Conservation (phyloP, 139 green algal species). For the Spirogloea muscicola region DNA sequence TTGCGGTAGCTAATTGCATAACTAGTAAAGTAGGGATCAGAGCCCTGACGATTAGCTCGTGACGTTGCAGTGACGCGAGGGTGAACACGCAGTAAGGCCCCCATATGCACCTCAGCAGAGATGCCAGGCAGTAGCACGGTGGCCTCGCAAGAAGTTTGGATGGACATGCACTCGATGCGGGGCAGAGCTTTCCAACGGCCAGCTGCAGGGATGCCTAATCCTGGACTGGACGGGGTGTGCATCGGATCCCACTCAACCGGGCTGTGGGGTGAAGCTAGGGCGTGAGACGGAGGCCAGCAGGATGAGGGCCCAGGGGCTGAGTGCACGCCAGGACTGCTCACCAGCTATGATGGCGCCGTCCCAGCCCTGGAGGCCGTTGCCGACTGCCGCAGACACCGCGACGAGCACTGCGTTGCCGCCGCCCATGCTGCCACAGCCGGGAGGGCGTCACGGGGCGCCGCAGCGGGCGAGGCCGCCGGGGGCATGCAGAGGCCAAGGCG, state of each 20-base stretch:
- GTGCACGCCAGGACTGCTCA: no score
- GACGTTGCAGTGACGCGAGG: not conserved
- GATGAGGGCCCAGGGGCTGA: no score
- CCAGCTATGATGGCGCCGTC: slow-evolving; percentile 29
- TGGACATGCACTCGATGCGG: no score
- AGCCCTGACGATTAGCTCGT: not conserved
- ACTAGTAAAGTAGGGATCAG: not conserved
- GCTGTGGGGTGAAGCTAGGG: not conserved
- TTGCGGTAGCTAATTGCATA: not conserved
- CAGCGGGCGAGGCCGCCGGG: no score
- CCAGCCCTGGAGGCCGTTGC: slow-evolving; percentile 28
- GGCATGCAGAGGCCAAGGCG: no score
- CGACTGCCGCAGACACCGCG: slow-evolving; percentile 17
- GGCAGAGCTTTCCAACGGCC: not conserved
- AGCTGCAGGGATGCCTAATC: not conserved
- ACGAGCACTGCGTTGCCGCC: slow-evolving; percentile 13
- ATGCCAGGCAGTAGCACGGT: not conserved
- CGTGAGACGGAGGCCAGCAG: not conserved
- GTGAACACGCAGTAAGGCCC: not conserved
- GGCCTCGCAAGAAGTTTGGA: no score
- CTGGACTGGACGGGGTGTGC: not conserved
- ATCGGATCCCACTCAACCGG: not conserved
- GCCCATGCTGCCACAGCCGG: no score
- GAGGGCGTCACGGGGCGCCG: no score
- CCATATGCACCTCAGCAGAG: not conserved